phyloP scores from a whole-genome alignment of 2,329 filamentous ascomycete species.

The Colletotrichum viniferum region DNA sequence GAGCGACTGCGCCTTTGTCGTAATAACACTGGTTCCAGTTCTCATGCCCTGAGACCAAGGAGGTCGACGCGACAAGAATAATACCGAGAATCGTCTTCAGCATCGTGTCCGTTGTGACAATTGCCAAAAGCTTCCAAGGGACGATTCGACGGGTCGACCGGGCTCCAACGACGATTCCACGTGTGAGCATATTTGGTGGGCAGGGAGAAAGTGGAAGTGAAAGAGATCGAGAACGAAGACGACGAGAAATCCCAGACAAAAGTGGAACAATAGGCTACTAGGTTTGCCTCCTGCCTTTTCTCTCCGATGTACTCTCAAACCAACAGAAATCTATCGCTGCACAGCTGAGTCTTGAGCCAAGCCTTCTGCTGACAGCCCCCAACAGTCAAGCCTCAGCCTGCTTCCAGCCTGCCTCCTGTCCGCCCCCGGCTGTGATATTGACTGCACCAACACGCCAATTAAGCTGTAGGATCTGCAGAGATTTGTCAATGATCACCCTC shows the following conservation, averaged over 20 bases:
- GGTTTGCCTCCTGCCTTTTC: accelerated
- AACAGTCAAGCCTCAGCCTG: neutral
- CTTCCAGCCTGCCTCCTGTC: neutral
- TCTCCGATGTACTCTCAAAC: neutral
- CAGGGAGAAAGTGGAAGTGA: neutral
- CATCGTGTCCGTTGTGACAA: accelerated
- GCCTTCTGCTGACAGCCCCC: neutral
- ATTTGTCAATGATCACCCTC: neutral
- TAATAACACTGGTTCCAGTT: constrained; percentile 14
- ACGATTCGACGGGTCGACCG: neutral
- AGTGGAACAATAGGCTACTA: neutral
- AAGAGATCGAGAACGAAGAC: neutral
- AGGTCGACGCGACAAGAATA: neutral
- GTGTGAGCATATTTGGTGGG: neutral
- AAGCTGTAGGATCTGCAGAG: neutral
- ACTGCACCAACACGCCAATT: neutral
- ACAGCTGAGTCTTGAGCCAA: neutral
- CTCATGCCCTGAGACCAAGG: neutral
- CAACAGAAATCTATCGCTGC: accelerated
- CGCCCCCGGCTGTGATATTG: neutral
- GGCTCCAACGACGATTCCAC: neutral
- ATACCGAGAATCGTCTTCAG: neutral
- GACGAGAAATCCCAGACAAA: neutral
- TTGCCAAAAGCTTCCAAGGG: accelerated
- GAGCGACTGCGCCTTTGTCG: neutral